Conservation (phyloP, 192 early-diverging fungal genomes). For the Jimgerdemannia flammicorona region DNA sequence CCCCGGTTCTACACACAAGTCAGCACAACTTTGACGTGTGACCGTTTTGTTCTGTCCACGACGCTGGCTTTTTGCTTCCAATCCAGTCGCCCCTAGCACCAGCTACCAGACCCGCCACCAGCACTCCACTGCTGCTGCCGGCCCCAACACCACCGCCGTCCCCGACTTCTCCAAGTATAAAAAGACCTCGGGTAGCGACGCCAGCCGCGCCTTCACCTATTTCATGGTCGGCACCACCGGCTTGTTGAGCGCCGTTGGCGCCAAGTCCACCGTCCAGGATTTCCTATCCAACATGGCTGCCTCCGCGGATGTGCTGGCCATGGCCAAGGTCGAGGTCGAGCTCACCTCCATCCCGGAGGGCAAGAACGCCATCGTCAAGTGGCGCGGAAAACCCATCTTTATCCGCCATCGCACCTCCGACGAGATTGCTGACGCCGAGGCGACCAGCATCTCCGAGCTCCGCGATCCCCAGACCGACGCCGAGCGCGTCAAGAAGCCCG, state of each 20-base stretch:
- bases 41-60: not conserved
- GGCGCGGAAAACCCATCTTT: constrained; percentile 99
- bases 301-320: constrained; percentile 96
- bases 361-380: constrained; percentile 97
- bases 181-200: constrained; percentile 52
- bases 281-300: constrained; percentile 85
- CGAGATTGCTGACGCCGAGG: constrained; percentile 92
- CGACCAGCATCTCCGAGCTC: constrained; percentile 72
- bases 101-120: constrained; percentile 35
- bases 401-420: constrained; percentile 93
- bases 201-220: constrained; percentile 83
- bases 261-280: constrained; percentile 87
- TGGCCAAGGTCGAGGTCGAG: constrained; percentile 97
- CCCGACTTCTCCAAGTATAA: constrained; percentile 80
- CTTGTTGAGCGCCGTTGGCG: constrained; percentile 73
- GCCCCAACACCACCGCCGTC: constrained; percentile 52
- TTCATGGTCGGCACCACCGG: constrained; percentile 92
- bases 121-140: constrained; percentile 42
- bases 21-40: not conserved
- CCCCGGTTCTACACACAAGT: not conserved
- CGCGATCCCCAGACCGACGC: constrained; percentile 92
- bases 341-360: constrained; percentile 90
- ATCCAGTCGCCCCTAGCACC: constrained; percentile 23
- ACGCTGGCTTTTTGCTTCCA: not conserved
- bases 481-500: constrained; percentile 83